Evolutionary conservation across 192 early-diverging fungal genomes (phyloP).

Genomic region (Podila epicladia): DNA sequence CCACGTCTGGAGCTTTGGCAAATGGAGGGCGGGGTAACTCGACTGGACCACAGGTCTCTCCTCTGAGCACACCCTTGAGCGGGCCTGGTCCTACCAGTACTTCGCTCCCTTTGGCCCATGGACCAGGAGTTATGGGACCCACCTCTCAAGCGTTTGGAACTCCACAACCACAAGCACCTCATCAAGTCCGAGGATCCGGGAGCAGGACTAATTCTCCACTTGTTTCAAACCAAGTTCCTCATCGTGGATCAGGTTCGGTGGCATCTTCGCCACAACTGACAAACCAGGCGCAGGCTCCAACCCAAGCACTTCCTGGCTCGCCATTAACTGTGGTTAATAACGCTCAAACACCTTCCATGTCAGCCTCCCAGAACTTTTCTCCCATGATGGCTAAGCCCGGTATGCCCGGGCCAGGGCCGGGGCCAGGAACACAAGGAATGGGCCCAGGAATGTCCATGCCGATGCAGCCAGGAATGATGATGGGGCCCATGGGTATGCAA

Average conservation of each 20-base stretch:
- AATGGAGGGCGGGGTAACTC: no score
- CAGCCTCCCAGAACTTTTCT: not conserved
- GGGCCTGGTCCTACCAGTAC: no score
- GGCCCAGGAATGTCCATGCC: not conserved
- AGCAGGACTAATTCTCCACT: slow-evolving; percentile 13
- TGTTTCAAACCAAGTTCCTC: slow-evolving; percentile 9
- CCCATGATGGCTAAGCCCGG: not conserved
- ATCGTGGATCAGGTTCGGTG: slow-evolving; percentile 1
- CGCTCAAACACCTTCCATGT: not conserved
- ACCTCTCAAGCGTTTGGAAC: no score
- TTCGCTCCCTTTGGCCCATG: no score
- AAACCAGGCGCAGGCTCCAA: not conserved
- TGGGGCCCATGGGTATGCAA: slow-evolving; percentile 4
- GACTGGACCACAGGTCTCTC: no score
- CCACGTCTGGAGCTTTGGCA: no score
- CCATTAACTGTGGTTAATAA: slow-evolving; percentile 4
- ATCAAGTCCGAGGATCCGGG: not conserved
- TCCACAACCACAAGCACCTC: not conserved
- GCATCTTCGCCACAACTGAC: slow-evolving; percentile 8
- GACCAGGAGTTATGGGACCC: no score
- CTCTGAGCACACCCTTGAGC: no score
- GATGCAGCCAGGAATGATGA: not conserved
- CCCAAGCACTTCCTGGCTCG: slow-evolving; percentile 9
- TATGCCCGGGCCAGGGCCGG: slow-evolving; percentile 2
- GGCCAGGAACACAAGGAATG: not conserved